These are phyloP conservation scores for Hypoxylon perforatum DNA, from an alignment of 495 filamentous ascomycete species.

Conservation along the genomic window DNA sequence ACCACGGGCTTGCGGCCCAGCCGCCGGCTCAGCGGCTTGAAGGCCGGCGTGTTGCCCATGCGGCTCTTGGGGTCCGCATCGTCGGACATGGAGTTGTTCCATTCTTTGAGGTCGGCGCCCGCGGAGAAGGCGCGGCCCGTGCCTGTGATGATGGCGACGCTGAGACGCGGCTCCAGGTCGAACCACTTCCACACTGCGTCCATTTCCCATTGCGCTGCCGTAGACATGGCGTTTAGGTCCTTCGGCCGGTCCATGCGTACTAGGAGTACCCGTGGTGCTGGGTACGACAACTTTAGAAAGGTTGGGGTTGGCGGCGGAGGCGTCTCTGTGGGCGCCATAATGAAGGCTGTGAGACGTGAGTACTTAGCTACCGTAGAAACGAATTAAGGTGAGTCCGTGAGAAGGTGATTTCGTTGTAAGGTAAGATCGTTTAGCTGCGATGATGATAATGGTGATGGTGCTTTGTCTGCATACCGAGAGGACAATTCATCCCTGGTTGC, in stretches of 20 bases:
- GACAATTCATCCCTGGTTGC: no score
- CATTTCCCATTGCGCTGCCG: conserved; percentile 56
- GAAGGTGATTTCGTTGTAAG: background rate
- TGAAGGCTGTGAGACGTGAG: background rate
- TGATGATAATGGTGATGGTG: background rate
- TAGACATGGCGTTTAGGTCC: conserved; percentile 61
- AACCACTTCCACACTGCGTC: conserved; percentile 59
- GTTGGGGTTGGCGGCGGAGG: conserved; percentile 40
- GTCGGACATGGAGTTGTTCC: conserved; percentile 48
- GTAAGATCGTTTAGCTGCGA: no score
- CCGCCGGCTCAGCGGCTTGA: conserved; percentile 61
- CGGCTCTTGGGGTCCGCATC: conserved; percentile 46
- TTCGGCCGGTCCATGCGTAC: conserved; percentile 65
- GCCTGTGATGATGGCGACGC: conserved; percentile 64
- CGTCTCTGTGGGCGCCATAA: conserved; percentile 37
- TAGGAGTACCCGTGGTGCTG: conserved; percentile 65
- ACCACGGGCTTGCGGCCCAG: conserved; percentile 76
- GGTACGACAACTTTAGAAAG: conserved; percentile 48
- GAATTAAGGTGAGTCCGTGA: background rate
- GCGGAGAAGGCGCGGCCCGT: conserved; percentile 65
- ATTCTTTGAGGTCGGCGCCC: conserved; percentile 67
- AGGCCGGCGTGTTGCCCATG: conserved; percentile 65
- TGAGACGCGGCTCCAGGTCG: conserved; percentile 57
- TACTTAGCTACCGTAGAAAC: background rate
- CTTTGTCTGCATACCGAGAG: no score